Evolutionary conservation across 768 basidiomycete genomes (phyloP), one percentile per base, ranked within the genome.

Genomic region (Lyophyllum atratum): DNA sequence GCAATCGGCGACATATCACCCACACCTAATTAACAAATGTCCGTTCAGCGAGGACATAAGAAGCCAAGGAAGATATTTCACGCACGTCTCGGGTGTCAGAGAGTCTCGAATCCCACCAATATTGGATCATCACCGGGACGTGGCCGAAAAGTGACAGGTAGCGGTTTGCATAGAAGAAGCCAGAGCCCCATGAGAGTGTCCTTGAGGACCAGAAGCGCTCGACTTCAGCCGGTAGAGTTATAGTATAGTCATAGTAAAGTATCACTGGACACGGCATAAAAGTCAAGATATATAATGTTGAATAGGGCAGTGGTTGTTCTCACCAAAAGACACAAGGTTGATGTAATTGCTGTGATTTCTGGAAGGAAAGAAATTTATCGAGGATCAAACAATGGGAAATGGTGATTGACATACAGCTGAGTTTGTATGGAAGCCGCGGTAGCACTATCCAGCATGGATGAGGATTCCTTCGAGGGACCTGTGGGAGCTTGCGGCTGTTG

Each of bases 201-300:
- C n/a, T n/a, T 44, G 65, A 58, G 9, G 46, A 60, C 83, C 84
- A 85, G 65, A 78, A 81, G 8, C 73, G 70, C 21, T 72, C 69
- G 24, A 78, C 62, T 64, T 85, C 84, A 10, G 61, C 57, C 1
- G 64, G 53, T 0, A 85, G 55, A 0, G 83, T 85, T 47, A 84
- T 66, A 10, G 73, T 21, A 54, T 80, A 83, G 63, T 85, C 84
- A 49, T 83, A 84, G 39, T 79, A 74, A 8, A 80, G 71, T 55
- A 78, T 68, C 3, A 66, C 78, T 80, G 43, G 25, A n/a, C 5
- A 17, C 11, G 22, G 31, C n/a, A 24, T 1, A 37, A 19, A 6
- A 37, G 19, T 31, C n/a, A 44, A 19, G 19, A 24, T 25, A 31
- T 43, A 17, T 45, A 34, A 28, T 3, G 1, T 33, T 17, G 21